Base-by-base conservation (phyloP, 129 eudicot species). In the Helianthus annuus region DNA sequence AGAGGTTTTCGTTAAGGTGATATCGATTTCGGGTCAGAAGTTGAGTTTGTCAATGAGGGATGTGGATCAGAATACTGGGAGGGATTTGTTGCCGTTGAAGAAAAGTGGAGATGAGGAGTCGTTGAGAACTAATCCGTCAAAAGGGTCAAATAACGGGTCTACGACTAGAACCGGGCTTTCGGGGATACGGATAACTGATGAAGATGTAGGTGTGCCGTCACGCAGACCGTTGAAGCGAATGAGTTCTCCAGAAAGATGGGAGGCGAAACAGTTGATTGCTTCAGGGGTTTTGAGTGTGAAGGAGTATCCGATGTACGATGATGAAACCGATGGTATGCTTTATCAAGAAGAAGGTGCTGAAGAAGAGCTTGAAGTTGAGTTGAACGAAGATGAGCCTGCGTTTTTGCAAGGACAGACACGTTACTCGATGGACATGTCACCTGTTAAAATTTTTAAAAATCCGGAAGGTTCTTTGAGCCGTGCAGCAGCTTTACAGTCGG, bases 231-330 rank as follows among this genome's bases (percentile, higher is more conserved):
- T 92, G 79, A 92, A 92, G 82, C 79, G 82, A 54, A 87, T 89
- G 98, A 92, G 90, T 70, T 89, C 98, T 13, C 98, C 96, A 0
- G 98, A 92, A 78, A 83, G 71, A 67, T 92, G 98, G 98, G 98
- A 92, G 73, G 88, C 91, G 0, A 85, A 92, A 22, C 96, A 92
- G 66, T 82, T 92, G 61, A 80, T 89, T 70, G 95, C 96, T 45
- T 82, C 98, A 0, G 98, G 98, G 70, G 98, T 87, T 73, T 34
- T 89, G 72, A 81, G 92, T 74, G 83, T 83, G 5, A 87, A 83
- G 79, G 98, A 92, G 52, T 80, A 66, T 65, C 98, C 95, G 0
- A 81, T 80, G 88, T 87, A 51, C 71, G 96, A 89, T 83, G 96
- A 92, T 1, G 98, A 92, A 75, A 85, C 86, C 7, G 94, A 86